A percentile compares a stretch with the other conserved stretches of the same genome.
Evolutionary conservation across 2,329 filamentous ascomycete genomes (phyloP).

Genomic region (Emmonsiellopsis sp.): DNA sequence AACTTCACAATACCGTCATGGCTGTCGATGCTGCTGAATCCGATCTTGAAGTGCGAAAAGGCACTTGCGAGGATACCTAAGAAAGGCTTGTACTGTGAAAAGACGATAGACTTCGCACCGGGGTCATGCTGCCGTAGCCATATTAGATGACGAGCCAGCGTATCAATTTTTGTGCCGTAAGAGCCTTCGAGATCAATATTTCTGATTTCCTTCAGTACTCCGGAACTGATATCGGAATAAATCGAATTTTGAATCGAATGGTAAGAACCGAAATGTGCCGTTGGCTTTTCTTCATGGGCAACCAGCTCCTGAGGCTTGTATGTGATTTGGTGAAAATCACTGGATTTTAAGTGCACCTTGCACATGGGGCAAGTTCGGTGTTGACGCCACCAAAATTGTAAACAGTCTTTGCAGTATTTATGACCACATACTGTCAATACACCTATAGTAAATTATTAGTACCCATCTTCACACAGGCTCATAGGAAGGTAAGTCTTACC

Average conservation of each 20-base stretch:
- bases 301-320: constrained; percentile 67
- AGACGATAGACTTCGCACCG: constrained; percentile 85
- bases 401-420: constrained; percentile 82
- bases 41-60: constrained; percentile 62
- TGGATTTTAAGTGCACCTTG: constrained; percentile 55
- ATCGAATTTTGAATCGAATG: constrained; percentile 44
- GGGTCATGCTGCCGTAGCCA: constrained; percentile 80
- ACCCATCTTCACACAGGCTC: constrained; percentile 2
- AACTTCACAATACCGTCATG: constrained; percentile 64
- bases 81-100: constrained; percentile 82
- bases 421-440: constrained; percentile 73
- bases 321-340: constrained; percentile 75
- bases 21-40: constrained; percentile 60
- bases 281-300: constrained; percentile 47
- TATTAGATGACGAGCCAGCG: constrained; percentile 65
- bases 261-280: constrained; percentile 15
- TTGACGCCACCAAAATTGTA: constrained; percentile 64
- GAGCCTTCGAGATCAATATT: constrained; percentile 64
- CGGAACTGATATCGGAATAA: constrained; percentile 65
- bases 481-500: constrained; percentile 49
- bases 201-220: constrained; percentile 69
- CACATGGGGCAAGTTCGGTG: constrained; percentile 76
- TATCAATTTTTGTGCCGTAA: constrained; percentile 88
- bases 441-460: constrained; percentile 15
- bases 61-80: constrained; percentile 63